phyloP scores from a whole-genome alignment of 805 yeast genomes.

The Zygosaccharomyces siamensis region DNA sequence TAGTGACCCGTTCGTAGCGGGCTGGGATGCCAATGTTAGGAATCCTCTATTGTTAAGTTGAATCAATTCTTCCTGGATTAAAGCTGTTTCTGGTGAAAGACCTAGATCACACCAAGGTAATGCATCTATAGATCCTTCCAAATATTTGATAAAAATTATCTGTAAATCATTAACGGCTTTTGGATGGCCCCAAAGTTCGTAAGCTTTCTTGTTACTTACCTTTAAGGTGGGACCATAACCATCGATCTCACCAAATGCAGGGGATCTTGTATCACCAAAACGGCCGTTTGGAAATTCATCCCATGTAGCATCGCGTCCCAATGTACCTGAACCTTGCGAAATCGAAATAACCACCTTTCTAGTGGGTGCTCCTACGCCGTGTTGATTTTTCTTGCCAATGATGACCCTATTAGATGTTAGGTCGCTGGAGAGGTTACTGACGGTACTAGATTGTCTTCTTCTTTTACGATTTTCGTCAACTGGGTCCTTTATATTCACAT shows the following conservation, averaged over 20 bases:
- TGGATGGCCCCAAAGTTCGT: slow-evolving; percentile 79
- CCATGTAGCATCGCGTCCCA: slow-evolving; percentile 92
- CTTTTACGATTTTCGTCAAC: slow-evolving; percentile 23
- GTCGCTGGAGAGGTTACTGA: slow-evolving; percentile 26
- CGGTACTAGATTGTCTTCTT: slow-evolving; percentile 32
- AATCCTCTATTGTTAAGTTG: slow-evolving; percentile 67
- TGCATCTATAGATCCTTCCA: slow-evolving; percentile 67
- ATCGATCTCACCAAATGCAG: slow-evolving; percentile 96
- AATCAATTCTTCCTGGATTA: slow-evolving; percentile 87
- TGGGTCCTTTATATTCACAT: slow-evolving; percentile 12
- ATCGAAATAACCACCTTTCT: slow-evolving; percentile 66
- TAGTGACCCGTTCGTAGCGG: slow-evolving; percentile 75
- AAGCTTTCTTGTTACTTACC: slow-evolving; percentile 61
- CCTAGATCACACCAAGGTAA: slow-evolving; percentile 92
- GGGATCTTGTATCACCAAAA: slow-evolving; percentile 91
- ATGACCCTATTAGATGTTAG: slow-evolving; percentile 41
- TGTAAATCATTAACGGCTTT: slow-evolving; percentile 54
- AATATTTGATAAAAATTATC: slow-evolving; percentile 61
- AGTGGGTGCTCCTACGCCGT: slow-evolving; percentile 34
- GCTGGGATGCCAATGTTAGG: slow-evolving; percentile 93
- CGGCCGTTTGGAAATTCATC: slow-evolving; percentile 96
- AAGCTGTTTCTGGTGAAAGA: slow-evolving; percentile 80
- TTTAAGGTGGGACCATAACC: slow-evolving; percentile 94
- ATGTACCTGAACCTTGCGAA: slow-evolving; percentile 74
- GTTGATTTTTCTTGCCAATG: slow-evolving; percentile 29